phyloP scores from a whole-genome alignment of 306 rosid genomes.

The Senna siamea region DNA sequence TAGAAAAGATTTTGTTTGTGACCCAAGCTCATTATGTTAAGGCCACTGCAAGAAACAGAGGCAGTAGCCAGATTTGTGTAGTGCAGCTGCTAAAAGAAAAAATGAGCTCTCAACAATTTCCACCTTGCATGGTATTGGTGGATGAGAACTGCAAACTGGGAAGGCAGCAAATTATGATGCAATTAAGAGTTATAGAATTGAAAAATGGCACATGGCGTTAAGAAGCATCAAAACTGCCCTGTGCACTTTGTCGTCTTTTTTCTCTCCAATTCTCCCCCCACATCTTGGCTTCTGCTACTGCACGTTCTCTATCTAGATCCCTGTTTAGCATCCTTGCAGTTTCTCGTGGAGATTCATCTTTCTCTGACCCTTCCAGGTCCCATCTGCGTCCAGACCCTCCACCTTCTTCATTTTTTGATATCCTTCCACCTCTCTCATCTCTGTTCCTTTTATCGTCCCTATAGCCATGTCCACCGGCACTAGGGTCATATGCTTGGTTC shows the following conservation, averaged over 20 bases:
- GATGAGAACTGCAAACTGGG: not conserved
- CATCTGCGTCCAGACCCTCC: conserved; percentile 77
- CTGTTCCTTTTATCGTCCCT: conserved; percentile 67
- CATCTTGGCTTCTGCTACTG: conserved; percentile 93
- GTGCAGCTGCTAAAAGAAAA: conserved; percentile 34
- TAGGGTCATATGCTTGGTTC: conserved; percentile 77
- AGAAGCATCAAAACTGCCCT: conserved; percentile 72
- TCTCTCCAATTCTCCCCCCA: conserved; percentile 97
- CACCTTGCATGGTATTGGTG: conserved; percentile 21
- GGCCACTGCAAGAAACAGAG: conserved; percentile 34
- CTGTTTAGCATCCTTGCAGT: conserved; percentile 70
- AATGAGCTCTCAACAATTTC: conserved; percentile 33
- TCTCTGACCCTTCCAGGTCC: conserved; percentile 84
- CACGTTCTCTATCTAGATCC: conserved; percentile 83
- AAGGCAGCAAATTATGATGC: conserved; percentile 33
- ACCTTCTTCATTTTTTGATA: conserved; percentile 73
- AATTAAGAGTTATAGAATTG: conserved; percentile 18
- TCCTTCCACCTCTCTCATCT: conserved; percentile 71
- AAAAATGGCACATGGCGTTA: conserved; percentile 37
- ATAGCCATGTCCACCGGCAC: conserved; percentile 51
- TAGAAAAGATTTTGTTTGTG: conserved; percentile 37
- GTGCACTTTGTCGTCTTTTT: conserved; percentile 67
- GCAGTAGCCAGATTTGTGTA: conserved; percentile 30
- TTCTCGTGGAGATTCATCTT: conserved; percentile 86
- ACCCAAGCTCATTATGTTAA: conserved; percentile 42